phyloP scores from a whole-genome alignment of 2,329 filamentous ascomycete species.

The Eurotiales sp. region DNA sequence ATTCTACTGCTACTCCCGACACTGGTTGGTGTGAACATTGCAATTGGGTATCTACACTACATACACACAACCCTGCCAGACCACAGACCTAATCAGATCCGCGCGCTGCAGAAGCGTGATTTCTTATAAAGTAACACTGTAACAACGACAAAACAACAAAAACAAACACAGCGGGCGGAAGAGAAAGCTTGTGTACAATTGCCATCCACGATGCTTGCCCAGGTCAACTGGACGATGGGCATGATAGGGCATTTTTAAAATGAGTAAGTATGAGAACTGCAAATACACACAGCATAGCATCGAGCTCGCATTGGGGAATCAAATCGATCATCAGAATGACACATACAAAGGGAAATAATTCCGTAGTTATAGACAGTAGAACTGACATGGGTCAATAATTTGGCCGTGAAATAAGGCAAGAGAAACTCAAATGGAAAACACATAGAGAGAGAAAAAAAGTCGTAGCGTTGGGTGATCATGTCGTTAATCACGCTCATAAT shows the following conservation, averaged over 20 bases:
- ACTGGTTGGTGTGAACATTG: conserved; percentile 3
- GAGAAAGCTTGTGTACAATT: no score
- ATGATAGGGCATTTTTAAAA: no score
- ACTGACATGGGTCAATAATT: conserved; percentile 1
- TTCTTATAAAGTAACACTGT: conserved; percentile 5
- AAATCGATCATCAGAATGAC: conserved; percentile 12
- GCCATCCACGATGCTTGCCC: no score
- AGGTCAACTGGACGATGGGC: no score
- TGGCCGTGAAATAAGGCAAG: conserved; percentile 3
- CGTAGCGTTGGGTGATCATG: background rate
- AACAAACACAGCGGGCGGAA: background rate
- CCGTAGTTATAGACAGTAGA: background rate
- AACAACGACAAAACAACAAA: conserved; percentile 12
- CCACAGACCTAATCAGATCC: background rate
- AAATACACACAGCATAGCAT: conserved; percentile 2
- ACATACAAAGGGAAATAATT: conserved; percentile 12
- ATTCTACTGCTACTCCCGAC: background rate
- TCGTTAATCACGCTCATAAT: conserved; percentile 12
- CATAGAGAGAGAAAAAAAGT: background rate
- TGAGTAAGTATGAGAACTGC: background rate
- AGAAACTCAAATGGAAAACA: conserved; percentile 5
- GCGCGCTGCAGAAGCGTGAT: background rate
- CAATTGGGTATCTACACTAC: conserved; percentile 16
- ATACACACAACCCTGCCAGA: conserved; percentile 9
- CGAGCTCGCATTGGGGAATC: background rate